phyloP scores from a whole-genome alignment of 2,329 filamentous ascomycete species.

The Colletotrichum sp. region DNA sequence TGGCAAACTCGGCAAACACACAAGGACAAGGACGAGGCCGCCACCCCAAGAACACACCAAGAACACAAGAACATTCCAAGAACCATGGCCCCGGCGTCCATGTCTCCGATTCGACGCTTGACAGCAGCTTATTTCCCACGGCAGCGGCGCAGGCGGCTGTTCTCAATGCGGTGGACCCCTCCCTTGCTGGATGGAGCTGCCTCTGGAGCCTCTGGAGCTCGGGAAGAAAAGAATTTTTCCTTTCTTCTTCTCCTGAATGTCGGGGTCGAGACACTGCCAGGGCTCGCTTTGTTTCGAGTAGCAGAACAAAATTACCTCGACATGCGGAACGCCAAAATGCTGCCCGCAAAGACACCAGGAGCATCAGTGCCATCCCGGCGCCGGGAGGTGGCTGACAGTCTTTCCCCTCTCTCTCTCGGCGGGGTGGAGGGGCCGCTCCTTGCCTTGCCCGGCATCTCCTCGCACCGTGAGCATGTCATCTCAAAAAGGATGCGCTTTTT shows the following conservation, averaged over 20 bases:
- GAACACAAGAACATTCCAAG: not conserved
- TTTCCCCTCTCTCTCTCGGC: not conserved
- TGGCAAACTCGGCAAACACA: not conserved
- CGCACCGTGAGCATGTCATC: not conserved
- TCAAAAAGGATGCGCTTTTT: not conserved
- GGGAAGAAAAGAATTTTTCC: not conserved
- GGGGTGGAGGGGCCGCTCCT: not conserved
- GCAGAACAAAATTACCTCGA: slow-evolving; percentile 10
- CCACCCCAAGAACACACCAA: not conserved
- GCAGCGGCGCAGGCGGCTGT: not conserved
- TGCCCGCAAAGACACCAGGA: not conserved
- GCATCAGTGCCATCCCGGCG: slow-evolving; percentile 8
- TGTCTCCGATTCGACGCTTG: slow-evolving; percentile 5
- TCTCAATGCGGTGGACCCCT: slow-evolving; percentile 13
- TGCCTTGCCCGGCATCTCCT: not conserved
- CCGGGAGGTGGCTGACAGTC: not conserved
- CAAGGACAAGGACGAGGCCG: not conserved
- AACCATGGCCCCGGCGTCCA: not conserved
- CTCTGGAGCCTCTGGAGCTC: not conserved
- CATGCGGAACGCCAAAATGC: slow-evolving; percentile 4
- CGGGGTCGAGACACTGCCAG: slow-evolving; percentile 9
- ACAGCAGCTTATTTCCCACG: slow-evolving; percentile 13
- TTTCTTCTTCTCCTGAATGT: slow-evolving; percentile 6
- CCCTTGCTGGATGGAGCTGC: not conserved
- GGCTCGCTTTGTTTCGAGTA: slow-evolving; percentile 19